Evolutionary conservation across 2,329 filamentous ascomycete genomes (phyloP).

Genomic region (Rhinocladiella similis): DNA sequence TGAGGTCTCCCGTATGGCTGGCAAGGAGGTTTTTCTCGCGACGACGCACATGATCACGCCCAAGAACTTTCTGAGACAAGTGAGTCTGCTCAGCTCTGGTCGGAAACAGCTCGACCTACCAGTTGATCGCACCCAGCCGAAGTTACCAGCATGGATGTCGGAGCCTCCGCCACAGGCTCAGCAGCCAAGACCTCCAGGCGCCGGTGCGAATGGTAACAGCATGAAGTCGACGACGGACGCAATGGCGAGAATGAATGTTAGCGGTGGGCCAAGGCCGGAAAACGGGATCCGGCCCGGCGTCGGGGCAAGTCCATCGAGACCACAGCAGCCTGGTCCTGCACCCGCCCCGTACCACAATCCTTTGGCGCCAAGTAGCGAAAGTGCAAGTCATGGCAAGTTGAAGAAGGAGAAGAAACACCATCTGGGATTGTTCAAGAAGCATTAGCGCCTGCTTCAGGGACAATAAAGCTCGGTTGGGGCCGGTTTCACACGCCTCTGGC

Average conservation of each 20-base stretch:
- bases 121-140: constrained; percentile 74
- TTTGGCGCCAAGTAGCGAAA: constrained; percentile 9
- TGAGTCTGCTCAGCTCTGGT: constrained; percentile 75
- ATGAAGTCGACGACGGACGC: constrained; percentile 22
- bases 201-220: constrained; percentile 15
- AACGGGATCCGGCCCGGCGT: constrained; percentile 31
- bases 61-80: constrained; percentile 75
- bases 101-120: constrained; percentile 78
- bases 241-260: constrained; percentile 29
- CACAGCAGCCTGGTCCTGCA: constrained; percentile 4
- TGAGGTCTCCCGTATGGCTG: constrained; percentile 70
- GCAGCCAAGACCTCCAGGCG: constrained; percentile 25
- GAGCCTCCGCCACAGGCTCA: constrained; percentile 51
- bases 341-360: constrained; percentile 19
- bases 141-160: constrained; percentile 77
- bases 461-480: neutral
- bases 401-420: constrained; percentile 64
- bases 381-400: constrained; percentile 36
- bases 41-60: constrained; percentile 94
- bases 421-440: constrained; percentile 35
- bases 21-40: constrained; percentile 81
- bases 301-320: constrained; percentile 4
- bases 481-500: no score
- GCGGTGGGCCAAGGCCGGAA: constrained; percentile 25
- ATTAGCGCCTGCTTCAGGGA: constrained; percentile 10